phyloP scores from a whole-genome alignment of 2,329 filamentous ascomycete species.

The Alternaria arbusti region DNA sequence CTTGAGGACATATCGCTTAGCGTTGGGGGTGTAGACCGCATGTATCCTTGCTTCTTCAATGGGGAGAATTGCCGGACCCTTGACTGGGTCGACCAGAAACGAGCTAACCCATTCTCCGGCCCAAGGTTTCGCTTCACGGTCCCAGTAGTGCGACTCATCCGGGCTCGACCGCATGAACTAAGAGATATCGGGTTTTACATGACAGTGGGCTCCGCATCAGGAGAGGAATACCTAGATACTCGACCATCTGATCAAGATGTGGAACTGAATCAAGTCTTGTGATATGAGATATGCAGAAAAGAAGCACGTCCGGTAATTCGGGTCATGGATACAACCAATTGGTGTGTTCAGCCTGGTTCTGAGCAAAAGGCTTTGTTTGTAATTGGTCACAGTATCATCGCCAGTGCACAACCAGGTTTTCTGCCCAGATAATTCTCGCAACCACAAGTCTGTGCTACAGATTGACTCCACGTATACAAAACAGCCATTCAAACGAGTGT shows the following conservation, averaged over 20 bases:
- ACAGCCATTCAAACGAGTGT: neutral
- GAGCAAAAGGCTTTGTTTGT: neutral
- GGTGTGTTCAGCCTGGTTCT: neutral
- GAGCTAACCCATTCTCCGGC: neutral
- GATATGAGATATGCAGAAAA: neutral
- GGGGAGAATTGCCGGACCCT: neutral
- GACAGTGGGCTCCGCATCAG: neutral
- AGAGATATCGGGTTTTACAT: neutral
- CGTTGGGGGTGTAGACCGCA: neutral
- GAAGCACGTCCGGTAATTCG: neutral
- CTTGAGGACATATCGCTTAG: neutral
- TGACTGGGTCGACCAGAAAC: neutral
- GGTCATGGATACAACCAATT: neutral
- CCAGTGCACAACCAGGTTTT: neutral
- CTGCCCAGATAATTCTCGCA: neutral
- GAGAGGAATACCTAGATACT: neutral
- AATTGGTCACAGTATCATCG: neutral
- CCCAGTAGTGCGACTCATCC: neutral
- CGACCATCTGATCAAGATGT: neutral
- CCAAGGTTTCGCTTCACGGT: neutral
- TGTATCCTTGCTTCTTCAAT: neutral
- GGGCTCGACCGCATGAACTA: neutral
- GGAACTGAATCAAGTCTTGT: neutral
- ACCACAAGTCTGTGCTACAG: neutral
- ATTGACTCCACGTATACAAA: neutral